Evolutionary conservation across 306 rosid genomes (phyloP).

Genomic region (Quercus rubra): DNA sequence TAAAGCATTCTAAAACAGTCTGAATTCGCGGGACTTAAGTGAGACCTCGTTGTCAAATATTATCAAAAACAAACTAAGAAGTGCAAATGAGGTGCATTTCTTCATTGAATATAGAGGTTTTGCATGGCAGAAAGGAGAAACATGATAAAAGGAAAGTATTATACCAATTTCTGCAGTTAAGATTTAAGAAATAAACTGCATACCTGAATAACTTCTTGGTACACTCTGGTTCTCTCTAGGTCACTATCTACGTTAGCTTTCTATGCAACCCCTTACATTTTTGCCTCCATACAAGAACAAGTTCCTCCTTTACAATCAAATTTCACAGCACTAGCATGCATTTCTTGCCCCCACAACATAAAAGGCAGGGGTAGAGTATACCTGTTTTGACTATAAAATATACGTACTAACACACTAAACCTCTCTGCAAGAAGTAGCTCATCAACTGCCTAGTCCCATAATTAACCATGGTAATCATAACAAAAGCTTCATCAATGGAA

Average conservation of each 20-base stretch:
- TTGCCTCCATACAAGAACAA: conserved; percentile 22
- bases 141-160: not conserved
- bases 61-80: not conserved
- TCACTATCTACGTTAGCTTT: conserved; percentile 34
- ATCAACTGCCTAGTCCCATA: conserved; percentile 23
- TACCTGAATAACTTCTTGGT: conserved; percentile 48
- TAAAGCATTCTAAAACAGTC: not conserved
- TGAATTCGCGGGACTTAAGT: not conserved
- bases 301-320: conserved; percentile 12
- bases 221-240: conserved; percentile 28
- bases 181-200: conserved; percentile 11
- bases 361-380: conserved; percentile 35
- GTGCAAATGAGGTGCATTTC: not conserved
- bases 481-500: conserved; percentile 41
- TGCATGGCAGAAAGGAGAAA: not conserved
- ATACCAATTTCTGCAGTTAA: not conserved
- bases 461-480: conserved; percentile 23
- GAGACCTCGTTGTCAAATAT: not conserved
- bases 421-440: conserved; percentile 41
- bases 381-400: conserved; percentile 19
- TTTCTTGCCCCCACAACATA: conserved; percentile 25
- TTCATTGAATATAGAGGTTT: not conserved
- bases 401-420: conserved; percentile 32
- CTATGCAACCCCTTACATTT: conserved; percentile 33
- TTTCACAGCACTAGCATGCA: conserved; percentile 38